These are phyloP conservation scores for Chloropicon primus DNA, from an alignment of 139 green algal genomes.

Conservation along the genomic window DNA sequence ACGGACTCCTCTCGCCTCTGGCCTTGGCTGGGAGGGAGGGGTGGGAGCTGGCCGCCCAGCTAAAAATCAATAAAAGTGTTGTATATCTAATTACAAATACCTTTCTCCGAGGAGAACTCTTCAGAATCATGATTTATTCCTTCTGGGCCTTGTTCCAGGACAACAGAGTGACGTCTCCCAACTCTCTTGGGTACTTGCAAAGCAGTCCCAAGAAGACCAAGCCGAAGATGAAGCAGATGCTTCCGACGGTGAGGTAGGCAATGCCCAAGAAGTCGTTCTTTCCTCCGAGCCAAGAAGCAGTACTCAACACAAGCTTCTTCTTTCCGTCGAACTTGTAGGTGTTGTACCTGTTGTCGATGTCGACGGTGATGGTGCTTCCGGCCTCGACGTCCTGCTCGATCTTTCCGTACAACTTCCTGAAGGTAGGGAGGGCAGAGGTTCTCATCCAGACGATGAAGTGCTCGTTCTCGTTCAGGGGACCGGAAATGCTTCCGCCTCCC, in stretches of 20 bases:
- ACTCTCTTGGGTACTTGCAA: not conserved
- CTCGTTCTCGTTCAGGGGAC: constrained; percentile 51
- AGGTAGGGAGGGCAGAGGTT: constrained; percentile 37
- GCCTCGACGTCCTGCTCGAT: constrained; percentile 36
- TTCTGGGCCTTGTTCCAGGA: not conserved
- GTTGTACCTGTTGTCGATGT: constrained; percentile 61
- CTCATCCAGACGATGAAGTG: constrained; percentile 95
- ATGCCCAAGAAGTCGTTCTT: constrained; percentile 52
- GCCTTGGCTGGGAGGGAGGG: too few species aligned
- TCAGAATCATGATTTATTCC: too few species aligned
- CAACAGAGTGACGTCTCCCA: not conserved
- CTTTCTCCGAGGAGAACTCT: too few species aligned
- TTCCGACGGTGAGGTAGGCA: constrained; percentile 40
- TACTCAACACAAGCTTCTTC: constrained; percentile 55
- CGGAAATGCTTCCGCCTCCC: constrained; percentile 37
- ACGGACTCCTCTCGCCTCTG: too few species aligned
- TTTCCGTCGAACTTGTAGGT: constrained; percentile 45
- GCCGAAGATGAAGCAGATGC: constrained; percentile 14
- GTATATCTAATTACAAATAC: too few species aligned
- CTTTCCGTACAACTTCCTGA: constrained; percentile 58
- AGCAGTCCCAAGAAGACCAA: not conserved
- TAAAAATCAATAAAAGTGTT: too few species aligned
- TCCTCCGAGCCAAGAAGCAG: constrained; percentile 58
- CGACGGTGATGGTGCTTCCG: constrained; percentile 26
- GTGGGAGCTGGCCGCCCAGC: too few species aligned